Evolutionary conservation across 306 rosid genomes (phyloP).

Genomic region (Vigna hirtella): DNA sequence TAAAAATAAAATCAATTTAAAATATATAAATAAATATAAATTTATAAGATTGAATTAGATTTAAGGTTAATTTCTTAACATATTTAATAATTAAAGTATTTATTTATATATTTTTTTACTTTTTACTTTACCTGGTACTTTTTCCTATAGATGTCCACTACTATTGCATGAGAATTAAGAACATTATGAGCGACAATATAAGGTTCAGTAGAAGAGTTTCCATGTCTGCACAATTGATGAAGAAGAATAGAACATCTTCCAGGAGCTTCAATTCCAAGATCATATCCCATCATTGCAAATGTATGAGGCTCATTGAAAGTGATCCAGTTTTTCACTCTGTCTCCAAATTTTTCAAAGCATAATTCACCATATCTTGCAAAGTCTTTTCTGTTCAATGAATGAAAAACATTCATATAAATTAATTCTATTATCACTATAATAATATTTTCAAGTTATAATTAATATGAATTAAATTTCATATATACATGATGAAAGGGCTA

Average conservation of each 20-base stretch:
- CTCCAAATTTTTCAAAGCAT: constrained; percentile 86
- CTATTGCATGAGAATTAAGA: constrained; percentile 73
- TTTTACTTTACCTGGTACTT: constrained; percentile 62
- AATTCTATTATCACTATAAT: not conserved
- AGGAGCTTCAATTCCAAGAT: constrained; percentile 85
- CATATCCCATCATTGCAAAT: constrained; percentile 80
- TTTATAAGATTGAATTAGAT: no score
- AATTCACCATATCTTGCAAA: constrained; percentile 74
- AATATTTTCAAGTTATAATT: not conserved
- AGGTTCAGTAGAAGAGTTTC: constrained; percentile 86
- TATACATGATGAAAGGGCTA: constrained; percentile 78
- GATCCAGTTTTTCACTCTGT: constrained; percentile 93
- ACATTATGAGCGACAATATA: constrained; percentile 86
- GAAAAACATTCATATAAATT: not conserved
- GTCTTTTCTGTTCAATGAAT: constrained; percentile 63
- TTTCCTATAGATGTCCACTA: constrained; percentile 59
- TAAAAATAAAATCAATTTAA: no score
- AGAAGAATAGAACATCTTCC: constrained; percentile 82
- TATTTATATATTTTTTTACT: no score
- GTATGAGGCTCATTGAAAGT: constrained; percentile 96
- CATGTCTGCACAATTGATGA: constrained; percentile 47
- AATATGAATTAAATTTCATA: constrained; percentile 12
- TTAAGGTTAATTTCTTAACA: no score
- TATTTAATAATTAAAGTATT: no score
- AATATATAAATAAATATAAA: no score